Evolutionary conservation across 371 early-diverging fungal genomes (phyloP), one percentile per base, ranked within the genome.

Genomic region (Mortierella sp.): DNA sequence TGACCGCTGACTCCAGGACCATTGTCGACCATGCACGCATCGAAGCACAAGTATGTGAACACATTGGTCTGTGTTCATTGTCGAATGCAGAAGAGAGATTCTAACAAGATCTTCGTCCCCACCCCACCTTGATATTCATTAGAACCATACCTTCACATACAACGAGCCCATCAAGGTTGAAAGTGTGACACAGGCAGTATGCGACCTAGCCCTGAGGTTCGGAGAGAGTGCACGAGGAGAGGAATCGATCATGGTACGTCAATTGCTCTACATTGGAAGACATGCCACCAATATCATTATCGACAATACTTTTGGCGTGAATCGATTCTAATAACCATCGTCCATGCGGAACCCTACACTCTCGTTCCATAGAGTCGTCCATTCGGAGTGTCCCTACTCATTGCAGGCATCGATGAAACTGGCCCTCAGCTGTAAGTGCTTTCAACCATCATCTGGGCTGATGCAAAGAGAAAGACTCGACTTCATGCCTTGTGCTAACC

Each of bases 351-450:
- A 27, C 21, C 50, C 46, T 57, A 0, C 13, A 51, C 5, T 25
- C 17, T 24, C 1, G 5, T 61, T 12, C 22, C n/a, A 19, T 78
- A 88, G 89, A 94, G 95, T 72, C 89, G 99, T 71, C 99, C 99
- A 34, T 99, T 99, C 82, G 99, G 99, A 67, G 98, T 99, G 22
- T 98, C 99, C 24, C 83, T 99, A 58, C 81, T 99, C 67, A 95
- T 99, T 83, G 98, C 96, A 25, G 99, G 99, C 49, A 88, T 92
- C 60, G 99, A 99, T 81, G 98, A 96, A 78, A 93, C 94, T 49
- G 98, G 98, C 16, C 99, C 99, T 49, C 98, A 98, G 82, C 86
- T 99, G 92, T 99, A 88, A 79, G 28, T 31, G 41, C n/a, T n/a
- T n/a, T n/a, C n/a, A n/a, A n/a, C n/a, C n/a, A n/a, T n/a, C n/a